Evolutionary conservation across 257 asterid genomes (phyloP).

Genomic region (Salvia splendens): DNA sequence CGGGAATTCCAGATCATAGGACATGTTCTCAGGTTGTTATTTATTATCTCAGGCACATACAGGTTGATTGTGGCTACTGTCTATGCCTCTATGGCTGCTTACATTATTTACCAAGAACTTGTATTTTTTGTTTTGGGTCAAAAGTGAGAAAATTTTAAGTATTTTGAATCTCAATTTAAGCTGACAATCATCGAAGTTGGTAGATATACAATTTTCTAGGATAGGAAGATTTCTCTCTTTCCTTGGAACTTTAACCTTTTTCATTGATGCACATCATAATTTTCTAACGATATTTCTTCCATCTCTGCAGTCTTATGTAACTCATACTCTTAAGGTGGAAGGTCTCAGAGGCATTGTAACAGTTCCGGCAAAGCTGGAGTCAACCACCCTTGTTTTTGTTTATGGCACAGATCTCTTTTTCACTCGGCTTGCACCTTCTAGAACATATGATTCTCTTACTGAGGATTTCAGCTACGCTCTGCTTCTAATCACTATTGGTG

Average conservation of each 20-base stretch:
- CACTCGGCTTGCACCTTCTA: conserved; percentile 91
- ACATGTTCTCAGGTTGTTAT: not conserved
- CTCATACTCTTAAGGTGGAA: conserved; percentile 90
- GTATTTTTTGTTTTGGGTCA: not conserved
- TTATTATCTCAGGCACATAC: not conserved
- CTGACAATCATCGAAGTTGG: not conserved
- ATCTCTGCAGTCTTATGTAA: conserved; percentile 73
- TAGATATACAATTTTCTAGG: not conserved
- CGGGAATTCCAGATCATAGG: not conserved
- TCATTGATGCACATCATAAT: not conserved
- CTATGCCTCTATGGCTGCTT: not conserved
- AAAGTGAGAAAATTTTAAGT: not conserved
- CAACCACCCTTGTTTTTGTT: conserved; percentile 88
- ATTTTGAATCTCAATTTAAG: not conserved
- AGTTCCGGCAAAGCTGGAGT: conserved; percentile 87
- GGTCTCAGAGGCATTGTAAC: conserved; percentile 84
- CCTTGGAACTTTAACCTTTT: not conserved
- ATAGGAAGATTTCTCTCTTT: not conserved
- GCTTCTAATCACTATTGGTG: conserved; percentile 84
- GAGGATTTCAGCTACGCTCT: conserved; percentile 96
- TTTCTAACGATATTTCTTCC: conserved; percentile 21
- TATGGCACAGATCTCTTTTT: conserved; percentile 92
- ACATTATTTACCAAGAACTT: not conserved
- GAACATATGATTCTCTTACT: conserved; percentile 89
- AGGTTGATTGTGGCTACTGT: not conserved